Base-by-base conservation (phyloP, 2,329 filamentous ascomycete genomes). In the Emergomyces orientalis region DNA sequence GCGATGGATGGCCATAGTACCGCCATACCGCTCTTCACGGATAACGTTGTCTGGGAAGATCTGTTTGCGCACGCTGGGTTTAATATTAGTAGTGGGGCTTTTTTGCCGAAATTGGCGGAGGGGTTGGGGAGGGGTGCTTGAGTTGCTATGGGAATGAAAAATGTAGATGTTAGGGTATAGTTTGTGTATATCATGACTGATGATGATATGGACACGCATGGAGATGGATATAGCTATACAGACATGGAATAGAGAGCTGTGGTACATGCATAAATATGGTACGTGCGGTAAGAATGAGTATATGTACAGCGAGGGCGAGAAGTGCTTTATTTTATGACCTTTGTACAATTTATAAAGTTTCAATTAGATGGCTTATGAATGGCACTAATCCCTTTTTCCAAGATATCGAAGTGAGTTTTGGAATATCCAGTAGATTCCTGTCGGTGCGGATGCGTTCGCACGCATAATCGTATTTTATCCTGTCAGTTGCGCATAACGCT, bases 31-130 rank as follows among this genome's bases (percentile, higher is more conserved):
- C 61, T 64, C 2, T 67, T 68, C 49, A 64, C 64, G 14, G 63
- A 67, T 51, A 65, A 65, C 30, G 57, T 54, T 37, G 63, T 64
- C 14, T 69, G 67, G 67, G 65, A 67, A 22, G 60, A 64, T 59
- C 55, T 69, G 30, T 69, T 69, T 62, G 66, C 67, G 2, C 63
- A 67, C 60, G 66, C 66, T 19, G 67, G 67, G n/a, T 68, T 69
- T 60, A 69, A 67, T 45, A 67, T 69, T n/a, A 65, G 45, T 49
- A 66, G 60, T 34, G 67, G 67, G 22, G 64, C 65, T 17, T 69
- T 69, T 57, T 43, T 69, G 52, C 63, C 65, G 11, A 67, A 66
- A 27, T 56, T 66, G n/a, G 63, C 62, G 6, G 64, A 63, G 19
- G 43, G 13, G 19, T 4, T 13, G 2, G 54, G 32, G n/a, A 37